Percentiles rank a stretch among this genome's conserved stretches.
phyloP scores from a whole-genome alignment of 73 alveolate genomes.

The Uronychia binucleata region DNA sequence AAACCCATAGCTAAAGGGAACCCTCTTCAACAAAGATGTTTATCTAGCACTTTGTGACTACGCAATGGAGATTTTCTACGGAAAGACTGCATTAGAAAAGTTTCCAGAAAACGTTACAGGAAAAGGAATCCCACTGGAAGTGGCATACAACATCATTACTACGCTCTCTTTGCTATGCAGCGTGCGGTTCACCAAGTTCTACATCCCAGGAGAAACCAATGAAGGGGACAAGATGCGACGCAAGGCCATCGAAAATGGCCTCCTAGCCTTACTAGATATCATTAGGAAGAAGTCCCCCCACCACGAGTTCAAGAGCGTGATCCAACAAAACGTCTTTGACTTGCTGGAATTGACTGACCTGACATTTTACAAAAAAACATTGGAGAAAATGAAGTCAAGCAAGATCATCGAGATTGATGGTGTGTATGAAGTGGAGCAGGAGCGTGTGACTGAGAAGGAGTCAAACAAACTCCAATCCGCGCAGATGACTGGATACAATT shows the following conservation, averaged over 20 bases:
- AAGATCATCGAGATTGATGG: too few species aligned
- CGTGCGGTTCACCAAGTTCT: conserved; percentile 26
- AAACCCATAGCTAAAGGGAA: conserved; percentile 28
- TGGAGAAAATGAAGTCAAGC: background rate
- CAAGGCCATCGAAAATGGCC: conserved; percentile 23
- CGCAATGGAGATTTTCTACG: background rate
- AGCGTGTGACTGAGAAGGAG: too few species aligned
- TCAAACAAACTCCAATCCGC: too few species aligned
- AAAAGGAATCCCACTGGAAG: background rate
- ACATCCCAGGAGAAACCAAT: conserved; percentile 50
- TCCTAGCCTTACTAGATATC: conserved; percentile 9
- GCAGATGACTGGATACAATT: too few species aligned
- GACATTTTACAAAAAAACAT: background rate
- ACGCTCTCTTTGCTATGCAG: conserved; percentile 16
- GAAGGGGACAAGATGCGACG: conserved; percentile 28
- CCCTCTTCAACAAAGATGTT: conserved; percentile 7
- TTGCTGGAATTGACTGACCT: background rate
- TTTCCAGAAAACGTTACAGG: background rate
- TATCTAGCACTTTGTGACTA: conserved; percentile 13
- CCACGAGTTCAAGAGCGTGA: background rate
- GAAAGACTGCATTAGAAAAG: background rate
- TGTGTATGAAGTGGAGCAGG: too few species aligned
- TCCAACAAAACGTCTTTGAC: background rate
- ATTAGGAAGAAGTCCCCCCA: background rate
- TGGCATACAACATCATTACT: background rate